phyloP scores from a whole-genome alignment of 1,284 basidiomycete species.

The Leccinum cinnamomeum region DNA sequence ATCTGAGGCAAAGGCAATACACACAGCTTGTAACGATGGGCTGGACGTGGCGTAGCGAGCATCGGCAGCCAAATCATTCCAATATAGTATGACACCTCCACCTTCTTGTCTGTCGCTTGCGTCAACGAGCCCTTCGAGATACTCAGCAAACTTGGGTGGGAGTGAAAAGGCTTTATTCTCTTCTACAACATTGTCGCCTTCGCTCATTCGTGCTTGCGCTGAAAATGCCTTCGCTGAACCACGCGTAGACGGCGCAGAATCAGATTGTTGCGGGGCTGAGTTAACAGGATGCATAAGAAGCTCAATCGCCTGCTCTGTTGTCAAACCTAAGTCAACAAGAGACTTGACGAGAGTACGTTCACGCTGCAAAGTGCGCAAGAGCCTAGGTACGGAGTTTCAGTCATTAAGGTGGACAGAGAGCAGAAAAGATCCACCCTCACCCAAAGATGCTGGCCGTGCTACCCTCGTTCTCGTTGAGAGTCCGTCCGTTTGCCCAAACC shows the following conservation, averaged over 20 bases:
- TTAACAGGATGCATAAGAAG: slow-evolving; percentile 63
- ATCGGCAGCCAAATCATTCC: slow-evolving; percentile 91
- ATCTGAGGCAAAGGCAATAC: slow-evolving; percentile 2
- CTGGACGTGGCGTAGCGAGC: slow-evolving; percentile 59
- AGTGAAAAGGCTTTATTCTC: slow-evolving; percentile 22
- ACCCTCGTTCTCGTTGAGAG: slow-evolving; percentile 62
- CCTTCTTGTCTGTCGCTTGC: slow-evolving; percentile 85
- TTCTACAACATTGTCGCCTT: slow-evolving; percentile 26
- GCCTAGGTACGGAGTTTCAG: slow-evolving; percentile 36
- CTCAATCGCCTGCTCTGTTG: slow-evolving; percentile 62
- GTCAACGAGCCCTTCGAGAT: slow-evolving; percentile 80
- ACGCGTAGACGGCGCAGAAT: slow-evolving; percentile 3
- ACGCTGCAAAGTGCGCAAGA: slow-evolving; percentile 69
- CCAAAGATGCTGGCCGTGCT: slow-evolving; percentile 55
- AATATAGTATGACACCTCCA: slow-evolving; percentile 75
- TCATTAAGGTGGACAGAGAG: background rate
- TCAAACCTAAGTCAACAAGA: slow-evolving; percentile 63
- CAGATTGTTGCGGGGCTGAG: slow-evolving; percentile 13
- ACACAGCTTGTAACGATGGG: slow-evolving; percentile 25
- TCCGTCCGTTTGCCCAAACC: slow-evolving; percentile 80
- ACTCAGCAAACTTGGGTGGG: slow-evolving; percentile 38
- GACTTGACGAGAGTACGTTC: slow-evolving; percentile 69
- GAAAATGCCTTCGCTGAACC: slow-evolving; percentile 15
- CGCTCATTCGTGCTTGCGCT: slow-evolving; percentile 4
- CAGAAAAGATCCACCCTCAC: slow-evolving; percentile 31